Evolutionary conservation across 345 rosid genomes (phyloP).

Genomic region (Hypericum androsaemum): DNA sequence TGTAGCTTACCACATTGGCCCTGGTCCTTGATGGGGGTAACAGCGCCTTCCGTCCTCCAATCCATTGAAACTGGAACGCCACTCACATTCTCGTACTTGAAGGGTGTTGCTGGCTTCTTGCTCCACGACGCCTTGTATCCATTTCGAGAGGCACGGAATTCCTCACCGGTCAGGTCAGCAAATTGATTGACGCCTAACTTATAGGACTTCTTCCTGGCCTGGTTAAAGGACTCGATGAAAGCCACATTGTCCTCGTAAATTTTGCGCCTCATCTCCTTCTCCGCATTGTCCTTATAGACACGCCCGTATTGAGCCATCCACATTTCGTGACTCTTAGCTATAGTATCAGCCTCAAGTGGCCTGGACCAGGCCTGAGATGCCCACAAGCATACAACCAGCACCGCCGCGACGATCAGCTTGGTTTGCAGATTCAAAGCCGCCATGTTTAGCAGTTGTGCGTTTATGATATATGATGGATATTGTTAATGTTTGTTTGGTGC

Average conservation of each 20-base stretch:
- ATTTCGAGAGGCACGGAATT: constrained; percentile 2
- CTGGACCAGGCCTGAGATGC: constrained; percentile 19
- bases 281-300: not conserved
- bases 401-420: not conserved
- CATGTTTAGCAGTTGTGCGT: too few species aligned
- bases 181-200: constrained; percentile 14
- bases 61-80: too few species aligned
- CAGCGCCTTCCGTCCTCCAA: too few species aligned
- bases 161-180: constrained; percentile 12
- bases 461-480: too few species aligned
- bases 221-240: constrained; percentile 26
- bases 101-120: too few species aligned
- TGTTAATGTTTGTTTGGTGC: too few species aligned
- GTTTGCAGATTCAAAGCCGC: not conserved
- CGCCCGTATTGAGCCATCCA: constrained; percentile 33
- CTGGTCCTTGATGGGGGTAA: too few species aligned
- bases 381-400: constrained; percentile 8
- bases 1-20: too few species aligned
- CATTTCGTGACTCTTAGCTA: constrained; percentile 16
- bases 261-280: too few species aligned
- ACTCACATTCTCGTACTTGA: too few species aligned
- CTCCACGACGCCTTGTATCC: too few species aligned
- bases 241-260: too few species aligned
- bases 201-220: constrained; percentile 11
- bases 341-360: constrained; percentile 14